Percentiles rank a stretch among this genome's conserved stretches.
Evolutionary conservation across 495 filamentous ascomycete genomes (phyloP).

Genomic region (Aspergillus wentii): DNA sequence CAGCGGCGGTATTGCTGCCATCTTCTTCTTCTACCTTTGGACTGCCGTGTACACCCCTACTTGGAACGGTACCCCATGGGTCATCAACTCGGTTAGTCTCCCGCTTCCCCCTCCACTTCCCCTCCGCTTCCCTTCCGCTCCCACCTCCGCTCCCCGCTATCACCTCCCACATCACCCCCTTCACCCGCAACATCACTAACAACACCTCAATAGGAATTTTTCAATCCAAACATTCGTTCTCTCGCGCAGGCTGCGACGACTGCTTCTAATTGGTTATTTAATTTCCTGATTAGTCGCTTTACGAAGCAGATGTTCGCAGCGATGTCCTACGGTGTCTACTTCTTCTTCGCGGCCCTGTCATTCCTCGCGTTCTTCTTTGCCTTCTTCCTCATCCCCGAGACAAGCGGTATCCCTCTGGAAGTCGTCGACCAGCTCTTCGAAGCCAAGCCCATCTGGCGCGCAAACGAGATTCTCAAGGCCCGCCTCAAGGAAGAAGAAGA

Average conservation of each 20-base stretch:
- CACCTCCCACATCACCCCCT: too few relatives aligned
- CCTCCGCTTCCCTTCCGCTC: too few relatives aligned
- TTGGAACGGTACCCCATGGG: slow-evolving; percentile 72
- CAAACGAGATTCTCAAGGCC: slow-evolving; percentile 45
- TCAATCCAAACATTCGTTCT: slow-evolving; percentile 57
- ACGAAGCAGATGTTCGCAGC: slow-evolving; percentile 70
- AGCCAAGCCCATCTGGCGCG: slow-evolving; percentile 47
- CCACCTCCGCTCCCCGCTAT: too few relatives aligned
- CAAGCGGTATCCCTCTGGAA: slow-evolving; percentile 51
- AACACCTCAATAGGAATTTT: slow-evolving; percentile 59
- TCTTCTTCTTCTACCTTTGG: slow-evolving; percentile 80
- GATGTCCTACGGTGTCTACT: slow-evolving; percentile 71
- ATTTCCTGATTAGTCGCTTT: slow-evolving; percentile 69
- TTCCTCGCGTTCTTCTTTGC: slow-evolving; percentile 61
- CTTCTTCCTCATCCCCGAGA: slow-evolving; percentile 65
- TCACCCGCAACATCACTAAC: too few relatives aligned
- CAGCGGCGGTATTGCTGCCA: slow-evolving; percentile 59
- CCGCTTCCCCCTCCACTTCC: too few relatives aligned
- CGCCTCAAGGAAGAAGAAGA: slow-evolving; percentile 46
- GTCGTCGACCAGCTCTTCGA: slow-evolving; percentile 55
- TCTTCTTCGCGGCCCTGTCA: slow-evolving; percentile 74
- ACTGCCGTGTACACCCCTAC: slow-evolving; percentile 71
- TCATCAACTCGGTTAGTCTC: slow-evolving; percentile 49
- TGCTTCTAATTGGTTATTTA: slow-evolving; percentile 71
- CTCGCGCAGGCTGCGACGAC: slow-evolving; percentile 65